Base-by-base conservation (phyloP, 2,329 filamentous ascomycete species). In the Fusarium agapanthi region DNA sequence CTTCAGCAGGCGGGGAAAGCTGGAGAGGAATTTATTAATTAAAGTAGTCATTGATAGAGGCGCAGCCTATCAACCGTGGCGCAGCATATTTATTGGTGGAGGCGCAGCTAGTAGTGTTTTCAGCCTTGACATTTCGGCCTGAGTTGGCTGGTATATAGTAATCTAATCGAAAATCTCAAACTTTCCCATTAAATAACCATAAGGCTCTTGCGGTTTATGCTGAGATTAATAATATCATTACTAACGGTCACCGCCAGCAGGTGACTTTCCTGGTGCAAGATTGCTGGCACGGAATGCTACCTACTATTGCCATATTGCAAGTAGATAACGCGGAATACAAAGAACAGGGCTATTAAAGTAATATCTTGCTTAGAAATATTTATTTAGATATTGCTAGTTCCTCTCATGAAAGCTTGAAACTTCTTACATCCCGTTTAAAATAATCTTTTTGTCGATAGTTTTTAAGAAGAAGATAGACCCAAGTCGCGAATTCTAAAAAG, bases 181-280 rank as follows among this genome's bases (percentile, higher is more conserved):
- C 13, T 26, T 0, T 26, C 5, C 9, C 0, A 26, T 9, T 4
- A 2, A 2, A n/a, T 10, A 14, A 14, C 2, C 22, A 40, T 22
- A 15, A 12, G 32, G 1, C 32, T 34, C 15, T 34, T 15, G 7
- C 7, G 32, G 14, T 34, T 34, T 3, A 34, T 34, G 7, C 1
- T 34, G 1, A 34, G 32, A 8, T 34, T 8, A 8, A 8, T 7
- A 34, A 34, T 34, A 34, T 34, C 1, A 34, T 8, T 34, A 34
- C 32, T 8, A 34, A 34, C 1, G 7, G 32, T 0, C 32, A 8
- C 32, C 1, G 32, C 32, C 32, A 34, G 16, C 0, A 34, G 14
- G 4, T 34, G 7, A 34, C 1, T 34, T 8, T 9, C 7, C 0
- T 34, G 32, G 32, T 16, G 14, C 7, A 34, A 34, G 32, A 15